A percentile compares a stretch with the other conserved stretches of the same genome.
phyloP scores from a whole-genome alignment of 1,284 basidiomycete species.

The Erythrobasidium hasegawianum region DNA sequence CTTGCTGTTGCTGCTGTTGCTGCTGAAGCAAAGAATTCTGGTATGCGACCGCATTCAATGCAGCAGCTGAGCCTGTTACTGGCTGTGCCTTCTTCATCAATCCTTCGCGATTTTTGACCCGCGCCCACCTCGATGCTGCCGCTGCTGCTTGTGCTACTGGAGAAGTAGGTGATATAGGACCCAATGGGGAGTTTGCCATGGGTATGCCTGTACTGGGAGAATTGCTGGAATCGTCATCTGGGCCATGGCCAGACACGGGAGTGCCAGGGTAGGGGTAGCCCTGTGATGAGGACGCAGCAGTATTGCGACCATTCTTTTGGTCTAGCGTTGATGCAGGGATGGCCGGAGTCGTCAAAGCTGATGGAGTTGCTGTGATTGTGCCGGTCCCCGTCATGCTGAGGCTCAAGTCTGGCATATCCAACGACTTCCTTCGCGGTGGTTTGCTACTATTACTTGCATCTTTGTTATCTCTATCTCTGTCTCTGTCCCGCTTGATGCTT shows the following conservation, averaged over 20 bases:
- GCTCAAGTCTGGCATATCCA: slow-evolving; percentile 34
- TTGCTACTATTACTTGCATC: not conserved
- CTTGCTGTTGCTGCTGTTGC: not conserved
- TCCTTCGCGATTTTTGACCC: slow-evolving; percentile 22
- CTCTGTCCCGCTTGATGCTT: too few relatives aligned
- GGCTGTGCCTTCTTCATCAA: slow-evolving; percentile 34
- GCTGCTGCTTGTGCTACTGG: slow-evolving; percentile 1
- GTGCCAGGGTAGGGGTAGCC: not conserved
- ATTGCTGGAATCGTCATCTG: not conserved
- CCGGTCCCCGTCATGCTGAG: slow-evolving; percentile 20
- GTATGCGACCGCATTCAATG: slow-evolving; percentile 13
- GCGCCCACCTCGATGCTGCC: slow-evolving; percentile 16
- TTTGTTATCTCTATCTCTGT: too few relatives aligned
- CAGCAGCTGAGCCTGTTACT: slow-evolving; percentile 21
- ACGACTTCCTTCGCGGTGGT: slow-evolving; percentile 27
- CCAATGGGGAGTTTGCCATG: slow-evolving; percentile 6
- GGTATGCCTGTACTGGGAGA: slow-evolving; percentile 7
- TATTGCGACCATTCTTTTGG: too few relatives aligned
- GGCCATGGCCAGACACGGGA: not conserved
- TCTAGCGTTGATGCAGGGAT: too few relatives aligned
- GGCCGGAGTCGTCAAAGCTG: not conserved
- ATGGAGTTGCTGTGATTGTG: slow-evolving; percentile 8
- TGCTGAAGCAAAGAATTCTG: not conserved
- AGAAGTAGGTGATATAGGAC: not conserved
- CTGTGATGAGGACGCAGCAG: not conserved